A percentile compares a stretch with the other conserved stretches of the same genome.
phyloP scores from a whole-genome alignment of 2,329 filamentous ascomycete genomes.

The Mycogone perniciosa region DNA sequence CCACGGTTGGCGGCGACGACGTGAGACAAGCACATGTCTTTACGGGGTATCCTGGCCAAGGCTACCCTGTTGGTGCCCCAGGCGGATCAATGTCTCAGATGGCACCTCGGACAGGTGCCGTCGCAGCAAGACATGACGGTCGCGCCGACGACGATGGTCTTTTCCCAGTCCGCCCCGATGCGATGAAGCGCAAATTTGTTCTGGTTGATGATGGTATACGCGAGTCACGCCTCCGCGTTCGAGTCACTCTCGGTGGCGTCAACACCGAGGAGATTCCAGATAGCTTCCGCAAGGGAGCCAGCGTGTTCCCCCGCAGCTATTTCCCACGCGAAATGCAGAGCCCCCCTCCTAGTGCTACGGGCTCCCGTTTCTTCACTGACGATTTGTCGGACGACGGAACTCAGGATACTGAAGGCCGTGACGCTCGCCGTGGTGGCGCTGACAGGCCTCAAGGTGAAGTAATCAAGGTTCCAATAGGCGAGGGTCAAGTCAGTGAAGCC shows the following conservation, averaged over 20 bases:
- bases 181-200: conserved; percentile 93
- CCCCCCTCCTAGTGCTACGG: conserved; percentile 68
- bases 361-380: conserved; percentile 67
- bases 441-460: conserved; percentile 31
- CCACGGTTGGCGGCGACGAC: conserved; percentile 50
- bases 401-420: conserved; percentile 44
- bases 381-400: conserved; percentile 52
- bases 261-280: conserved; percentile 95
- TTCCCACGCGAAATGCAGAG: conserved; percentile 91
- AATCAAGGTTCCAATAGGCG: conserved; percentile 57
- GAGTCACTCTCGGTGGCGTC: conserved; percentile 87
- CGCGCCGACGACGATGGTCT: conserved; percentile 58
- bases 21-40: conserved; percentile 71
- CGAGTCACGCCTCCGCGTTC: conserved; percentile 74
- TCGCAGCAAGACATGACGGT: conserved; percentile 31
- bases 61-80: conserved; percentile 42
- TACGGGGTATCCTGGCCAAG: conserved; percentile 59
- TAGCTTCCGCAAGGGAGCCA: conserved; percentile 83
- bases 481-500: conserved; percentile 67
- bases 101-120: conserved; percentile 32
- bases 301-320: conserved; percentile 85
- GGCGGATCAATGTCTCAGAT: conserved; percentile 60
- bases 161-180: conserved; percentile 82
- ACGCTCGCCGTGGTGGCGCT: conserved; percentile 29
- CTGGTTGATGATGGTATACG: conserved; percentile 85